Percentiles rank a stretch among this genome's conserved stretches.
phyloP scores from a whole-genome alignment of 331 rosid species.

The Quercus lobata region DNA sequence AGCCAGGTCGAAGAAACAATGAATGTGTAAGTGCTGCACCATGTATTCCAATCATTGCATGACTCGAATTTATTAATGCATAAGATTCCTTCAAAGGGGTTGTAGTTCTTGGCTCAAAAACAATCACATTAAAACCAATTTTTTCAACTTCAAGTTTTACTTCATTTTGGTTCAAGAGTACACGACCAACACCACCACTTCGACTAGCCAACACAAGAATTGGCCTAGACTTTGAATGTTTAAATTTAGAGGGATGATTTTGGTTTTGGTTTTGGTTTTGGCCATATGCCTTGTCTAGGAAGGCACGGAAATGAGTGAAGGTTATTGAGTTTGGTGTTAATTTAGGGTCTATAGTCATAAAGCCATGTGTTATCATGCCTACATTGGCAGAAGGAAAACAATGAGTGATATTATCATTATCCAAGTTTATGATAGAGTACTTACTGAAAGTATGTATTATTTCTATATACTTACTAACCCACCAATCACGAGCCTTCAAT shows the following conservation, averaged over 20 bases:
- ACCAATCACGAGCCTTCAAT: conserved; percentile 29
- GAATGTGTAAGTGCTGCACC: conserved; percentile 60
- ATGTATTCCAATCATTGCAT: conserved; percentile 59
- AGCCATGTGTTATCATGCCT: conserved; percentile 52
- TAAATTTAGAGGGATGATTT: not conserved
- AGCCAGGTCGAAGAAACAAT: conserved; percentile 38
- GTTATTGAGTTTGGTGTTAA: conserved; percentile 33
- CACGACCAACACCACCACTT: conserved; percentile 24
- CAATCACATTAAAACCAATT: conserved; percentile 45
- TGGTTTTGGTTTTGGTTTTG: not conserved
- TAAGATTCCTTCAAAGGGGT: conserved; percentile 22
- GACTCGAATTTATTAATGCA: conserved; percentile 38
- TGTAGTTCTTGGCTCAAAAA: conserved; percentile 24
- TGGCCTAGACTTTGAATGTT: conserved; percentile 10
- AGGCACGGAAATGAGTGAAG: conserved; percentile 24
- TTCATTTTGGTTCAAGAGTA: conserved; percentile 35
- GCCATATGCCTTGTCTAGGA: conserved; percentile 23
- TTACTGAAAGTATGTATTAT: conserved; percentile 22
- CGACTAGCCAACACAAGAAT: conserved; percentile 29
- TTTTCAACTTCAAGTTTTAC: conserved; percentile 23
- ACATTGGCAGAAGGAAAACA: conserved; percentile 38
- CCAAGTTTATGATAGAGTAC: conserved; percentile 18
- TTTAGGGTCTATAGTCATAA: conserved; percentile 31
- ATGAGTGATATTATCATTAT: conserved; percentile 23
- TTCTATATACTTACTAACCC: conserved; percentile 38